phyloP scores from a whole-genome alignment of 1,139 yeast genomes.

The Yamadazyma buinensis region DNA sequence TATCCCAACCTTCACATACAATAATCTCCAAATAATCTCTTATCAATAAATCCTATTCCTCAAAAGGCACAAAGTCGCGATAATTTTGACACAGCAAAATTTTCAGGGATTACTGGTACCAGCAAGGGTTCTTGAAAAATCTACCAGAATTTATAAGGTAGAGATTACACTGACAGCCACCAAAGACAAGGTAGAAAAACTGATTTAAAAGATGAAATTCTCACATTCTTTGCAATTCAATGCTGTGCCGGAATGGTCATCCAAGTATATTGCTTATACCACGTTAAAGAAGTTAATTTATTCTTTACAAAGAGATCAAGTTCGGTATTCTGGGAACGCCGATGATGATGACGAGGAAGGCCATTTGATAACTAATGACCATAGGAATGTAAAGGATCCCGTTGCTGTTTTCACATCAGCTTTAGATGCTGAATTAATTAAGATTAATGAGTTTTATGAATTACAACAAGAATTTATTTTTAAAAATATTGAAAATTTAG shows the following conservation, averaged over 20 bases:
- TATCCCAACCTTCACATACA: too few species aligned
- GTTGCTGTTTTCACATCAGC: slow-evolving; percentile 46
- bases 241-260: slow-evolving; percentile 77
- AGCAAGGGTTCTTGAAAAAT: too few species aligned
- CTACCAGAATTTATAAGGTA: too few species aligned
- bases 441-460: slow-evolving; percentile 58
- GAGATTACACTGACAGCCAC: too few species aligned
- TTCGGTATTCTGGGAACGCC: slow-evolving; percentile 23
- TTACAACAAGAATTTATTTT: slow-evolving; percentile 48
- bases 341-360: slow-evolving; percentile 25
- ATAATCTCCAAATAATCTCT: too few species aligned
- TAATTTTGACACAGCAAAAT: too few species aligned
- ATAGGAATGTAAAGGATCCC: slow-evolving; percentile 20
- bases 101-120: too few species aligned
- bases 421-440: slow-evolving; percentile 51
- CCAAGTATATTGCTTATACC: slow-evolving; percentile 63
- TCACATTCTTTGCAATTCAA: slow-evolving; percentile 70
- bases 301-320: slow-evolving; percentile 56
- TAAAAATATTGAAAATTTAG: slow-evolving; percentile 46
- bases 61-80: too few species aligned
- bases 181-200: too few species aligned
- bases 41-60: too few species aligned
- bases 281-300: slow-evolving; percentile 62
- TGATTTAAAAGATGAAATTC: slow-evolving; percentile 49
- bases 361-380: slow-evolving; percentile 25